phyloP scores from a whole-genome alignment of 768 basidiomycete species.

The Pholiota conissans region DNA sequence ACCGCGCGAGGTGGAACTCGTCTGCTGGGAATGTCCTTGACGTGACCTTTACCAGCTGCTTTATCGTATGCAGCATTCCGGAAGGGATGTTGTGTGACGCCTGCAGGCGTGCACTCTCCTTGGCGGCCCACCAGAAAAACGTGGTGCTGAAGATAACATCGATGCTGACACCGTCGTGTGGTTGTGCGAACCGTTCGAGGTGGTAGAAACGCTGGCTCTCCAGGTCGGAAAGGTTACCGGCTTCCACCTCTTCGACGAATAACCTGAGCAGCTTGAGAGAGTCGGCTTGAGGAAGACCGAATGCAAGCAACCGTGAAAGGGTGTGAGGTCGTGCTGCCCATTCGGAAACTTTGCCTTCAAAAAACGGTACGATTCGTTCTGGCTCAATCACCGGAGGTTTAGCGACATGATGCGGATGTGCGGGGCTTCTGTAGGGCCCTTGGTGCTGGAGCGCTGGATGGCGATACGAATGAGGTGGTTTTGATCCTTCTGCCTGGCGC shows the following conservation, averaged over 20 bases:
- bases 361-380: conserved; percentile 23
- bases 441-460: background rate
- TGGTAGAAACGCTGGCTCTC: conserved; percentile 27
- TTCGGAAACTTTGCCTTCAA: conserved; percentile 32
- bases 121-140: conserved; percentile 52
- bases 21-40: conserved; percentile 50
- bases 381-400: conserved; percentile 7
- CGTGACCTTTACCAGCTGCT: conserved; percentile 33
- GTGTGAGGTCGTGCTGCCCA: conserved; percentile 40
- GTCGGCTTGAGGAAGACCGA: conserved; percentile 47
- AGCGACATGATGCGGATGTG: background rate
- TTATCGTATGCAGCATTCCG: conserved; percentile 38
- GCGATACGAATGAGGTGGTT: background rate
- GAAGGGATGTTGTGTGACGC: conserved; percentile 22
- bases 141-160: conserved; percentile 53
- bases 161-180: conserved; percentile 26
- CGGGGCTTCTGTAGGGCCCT: background rate
- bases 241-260: conserved; percentile 40
- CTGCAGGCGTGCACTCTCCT: conserved; percentile 9
- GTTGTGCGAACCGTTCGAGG: conserved; percentile 42
- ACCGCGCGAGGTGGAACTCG: conserved; percentile 51
- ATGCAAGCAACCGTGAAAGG: conserved; percentile 40
- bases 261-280: conserved; percentile 38
- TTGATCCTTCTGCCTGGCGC: background rate
- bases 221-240: conserved; percentile 30